Conservation (phyloP, 805 yeast species). For the Komagataella ulmi region DNA sequence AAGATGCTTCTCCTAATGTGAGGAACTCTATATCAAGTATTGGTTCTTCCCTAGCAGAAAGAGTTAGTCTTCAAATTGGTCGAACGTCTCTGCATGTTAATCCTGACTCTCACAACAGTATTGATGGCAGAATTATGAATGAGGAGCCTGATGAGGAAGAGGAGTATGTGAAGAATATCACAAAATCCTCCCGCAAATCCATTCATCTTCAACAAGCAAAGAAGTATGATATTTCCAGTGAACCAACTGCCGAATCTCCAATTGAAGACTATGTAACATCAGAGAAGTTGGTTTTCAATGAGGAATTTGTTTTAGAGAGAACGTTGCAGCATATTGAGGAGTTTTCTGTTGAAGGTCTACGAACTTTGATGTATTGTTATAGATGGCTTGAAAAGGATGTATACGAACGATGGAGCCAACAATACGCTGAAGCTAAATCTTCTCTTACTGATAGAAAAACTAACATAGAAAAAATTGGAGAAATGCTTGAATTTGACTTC, state of each 20-base stretch:
- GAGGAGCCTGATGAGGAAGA: conserved; percentile 28
- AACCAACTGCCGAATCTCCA: conserved; percentile 1
- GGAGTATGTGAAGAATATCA: conserved; percentile 39
- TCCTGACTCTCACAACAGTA: conserved; percentile 24
- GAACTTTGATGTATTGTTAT: conserved; percentile 79
- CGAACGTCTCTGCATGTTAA: conserved; percentile 3
- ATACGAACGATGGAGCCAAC: conserved; percentile 52
- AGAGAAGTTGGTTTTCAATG: conserved; percentile 52
- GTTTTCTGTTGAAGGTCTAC: conserved; percentile 86
- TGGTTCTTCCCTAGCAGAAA: conserved; percentile 11
- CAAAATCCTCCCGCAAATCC: conserved; percentile 39
- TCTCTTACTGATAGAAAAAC: conserved; percentile 54
- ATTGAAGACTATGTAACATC: conserved; percentile 26
- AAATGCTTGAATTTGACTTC: conserved; percentile 52
- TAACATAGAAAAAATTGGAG: conserved; percentile 63
- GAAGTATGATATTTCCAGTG: conserved; percentile 26
- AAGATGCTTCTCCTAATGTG: conserved; percentile 20
- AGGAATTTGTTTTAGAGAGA: conserved; percentile 65
- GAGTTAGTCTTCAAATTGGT: conserved; percentile 14
- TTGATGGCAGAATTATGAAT: conserved; percentile 10
- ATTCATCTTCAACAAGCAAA: conserved; percentile 45
- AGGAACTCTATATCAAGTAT: conserved; percentile 12
- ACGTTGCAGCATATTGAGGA: conserved; percentile 88
- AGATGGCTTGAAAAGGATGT: conserved; percentile 49
- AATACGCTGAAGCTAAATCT: conserved; percentile 66